Conservation (phyloP, 768 basidiomycete genomes). For the Tephrocybe sp. region DNA sequence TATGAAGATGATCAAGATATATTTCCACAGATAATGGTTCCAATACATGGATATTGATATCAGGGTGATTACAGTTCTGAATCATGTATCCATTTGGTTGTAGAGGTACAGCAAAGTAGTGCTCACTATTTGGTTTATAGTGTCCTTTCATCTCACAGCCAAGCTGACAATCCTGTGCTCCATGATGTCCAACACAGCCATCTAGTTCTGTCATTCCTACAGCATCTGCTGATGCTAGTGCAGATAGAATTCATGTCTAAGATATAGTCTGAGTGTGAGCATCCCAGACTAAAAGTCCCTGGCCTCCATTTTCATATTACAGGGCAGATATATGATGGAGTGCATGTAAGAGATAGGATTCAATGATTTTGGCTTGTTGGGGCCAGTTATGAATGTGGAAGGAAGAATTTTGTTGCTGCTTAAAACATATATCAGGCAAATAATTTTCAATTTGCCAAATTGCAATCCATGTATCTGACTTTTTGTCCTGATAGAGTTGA, state of each 20-base stretch:
- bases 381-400: conserved; percentile 14
- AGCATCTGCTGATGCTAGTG: conserved; percentile 15
- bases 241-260: conserved; percentile 7
- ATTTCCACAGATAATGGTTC: background rate
- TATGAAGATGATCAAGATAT: background rate
- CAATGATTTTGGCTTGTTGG: conserved; percentile 6
- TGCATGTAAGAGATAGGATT: conserved; percentile 1
- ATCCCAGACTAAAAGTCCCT: conserved; percentile 29
- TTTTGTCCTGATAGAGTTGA: conserved; percentile 40
- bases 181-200: conserved; percentile 30
- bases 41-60: conserved; percentile 9
- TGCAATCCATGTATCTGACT: conserved; percentile 40
- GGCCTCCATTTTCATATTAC: conserved; percentile 3
- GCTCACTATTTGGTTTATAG: conserved; percentile 17
- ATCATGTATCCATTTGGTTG: conserved; percentile 15
- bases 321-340: conserved; percentile 7
- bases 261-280: background rate
- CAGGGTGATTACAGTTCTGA: conserved; percentile 5
- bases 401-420: conserved; percentile 30
- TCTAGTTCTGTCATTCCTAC: conserved; percentile 18
- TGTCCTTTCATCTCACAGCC: conserved; percentile 26
- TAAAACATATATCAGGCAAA: conserved; percentile 28
- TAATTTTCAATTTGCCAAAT: conserved; percentile 31
- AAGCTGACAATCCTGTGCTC: conserved; percentile 26
- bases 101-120: conserved; percentile 12